Percentiles rank a stretch among this genome's conserved stretches.
phyloP scores from a whole-genome alignment of 768 basidiomycete species.

The Amanita subjunquillea region DNA sequence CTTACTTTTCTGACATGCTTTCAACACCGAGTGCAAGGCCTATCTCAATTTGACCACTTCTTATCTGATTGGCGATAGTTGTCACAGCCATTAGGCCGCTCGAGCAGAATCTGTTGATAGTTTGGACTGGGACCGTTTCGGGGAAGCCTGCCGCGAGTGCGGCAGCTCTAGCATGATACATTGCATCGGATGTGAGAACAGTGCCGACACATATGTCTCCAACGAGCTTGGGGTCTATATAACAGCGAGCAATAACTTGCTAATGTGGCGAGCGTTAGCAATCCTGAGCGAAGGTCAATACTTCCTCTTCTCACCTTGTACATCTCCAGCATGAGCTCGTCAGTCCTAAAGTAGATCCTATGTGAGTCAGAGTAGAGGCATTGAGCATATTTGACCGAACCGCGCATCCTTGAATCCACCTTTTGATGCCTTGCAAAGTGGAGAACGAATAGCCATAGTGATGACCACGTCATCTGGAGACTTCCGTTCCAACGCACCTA shows the following conservation, averaged over 20 bases:
- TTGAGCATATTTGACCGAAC: slow-evolving; percentile 21
- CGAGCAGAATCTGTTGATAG: slow-evolving; percentile 75
- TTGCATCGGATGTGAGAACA: slow-evolving; percentile 52
- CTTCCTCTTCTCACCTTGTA: slow-evolving; percentile 42
- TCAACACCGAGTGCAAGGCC: slow-evolving; percentile 80
- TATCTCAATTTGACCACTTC: slow-evolving; percentile 68
- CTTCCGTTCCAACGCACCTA: slow-evolving; percentile 44
- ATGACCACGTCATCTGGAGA: slow-evolving; percentile 73
- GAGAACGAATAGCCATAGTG: slow-evolving; percentile 71
- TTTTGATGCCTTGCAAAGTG: slow-evolving; percentile 67
- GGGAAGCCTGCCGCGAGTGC: slow-evolving; percentile 77
- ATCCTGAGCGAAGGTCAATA: neutral
- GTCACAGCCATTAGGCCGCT: slow-evolving; percentile 82
- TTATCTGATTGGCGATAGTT: slow-evolving; percentile 65
- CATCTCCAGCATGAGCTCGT: slow-evolving; percentile 75
- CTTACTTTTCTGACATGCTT: slow-evolving; percentile 73
- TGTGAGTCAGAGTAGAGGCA: slow-evolving; percentile 9
- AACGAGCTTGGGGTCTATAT: slow-evolving; percentile 53
- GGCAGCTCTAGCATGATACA: slow-evolving; percentile 64
- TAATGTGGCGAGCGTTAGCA: slow-evolving; percentile 16
- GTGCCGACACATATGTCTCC: slow-evolving; percentile 78
- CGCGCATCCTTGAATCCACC: slow-evolving; percentile 66
- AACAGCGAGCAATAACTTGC: slow-evolving; percentile 49
- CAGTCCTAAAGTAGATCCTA: slow-evolving; percentile 34
- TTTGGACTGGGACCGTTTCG: slow-evolving; percentile 63